phyloP scores from a whole-genome alignment of 352 stramenopile species.

The Blastocystis sp. region DNA sequence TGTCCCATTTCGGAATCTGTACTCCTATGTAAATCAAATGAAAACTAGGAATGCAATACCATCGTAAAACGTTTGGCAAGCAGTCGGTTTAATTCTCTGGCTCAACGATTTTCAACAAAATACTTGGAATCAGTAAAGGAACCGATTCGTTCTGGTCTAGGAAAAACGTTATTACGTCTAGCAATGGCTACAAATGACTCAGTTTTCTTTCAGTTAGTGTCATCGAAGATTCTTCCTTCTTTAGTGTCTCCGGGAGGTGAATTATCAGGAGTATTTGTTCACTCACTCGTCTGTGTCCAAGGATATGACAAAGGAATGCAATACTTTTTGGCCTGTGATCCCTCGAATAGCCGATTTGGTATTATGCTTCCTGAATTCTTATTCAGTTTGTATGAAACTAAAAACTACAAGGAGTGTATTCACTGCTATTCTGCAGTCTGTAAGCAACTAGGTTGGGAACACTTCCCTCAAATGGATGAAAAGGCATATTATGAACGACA shows the following conservation, averaged over 20 bases:
- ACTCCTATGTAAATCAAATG: not conserved
- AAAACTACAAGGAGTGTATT: constrained; percentile 30
- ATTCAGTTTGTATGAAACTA: constrained; percentile 23
- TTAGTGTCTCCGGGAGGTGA: not conserved
- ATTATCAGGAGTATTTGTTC: not conserved
- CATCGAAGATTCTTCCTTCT: not conserved
- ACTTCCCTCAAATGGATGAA: not conserved
- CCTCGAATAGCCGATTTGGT: not conserved
- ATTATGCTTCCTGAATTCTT: constrained; percentile 48
- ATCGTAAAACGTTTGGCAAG: constrained; percentile 4
- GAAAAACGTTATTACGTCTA: constrained; percentile 2
- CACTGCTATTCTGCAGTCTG: constrained; percentile 1
- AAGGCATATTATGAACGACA: not conserved
- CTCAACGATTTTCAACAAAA: not conserved
- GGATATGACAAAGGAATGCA: constrained; percentile 51
- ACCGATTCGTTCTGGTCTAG: not conserved
- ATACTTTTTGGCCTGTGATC: constrained; percentile 21
- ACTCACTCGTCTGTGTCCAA: not conserved
- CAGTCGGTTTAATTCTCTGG: constrained; percentile 31
- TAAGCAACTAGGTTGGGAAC: constrained; percentile 5
- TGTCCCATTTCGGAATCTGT: not conserved
- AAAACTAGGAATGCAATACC: not conserved
- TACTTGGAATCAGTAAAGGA: not conserved
- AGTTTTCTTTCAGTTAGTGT: not conserved
- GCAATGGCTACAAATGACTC: not conserved